Conservation (phyloP, 2,329 filamentous ascomycete species). For the Cladorrhinum sp. region DNA sequence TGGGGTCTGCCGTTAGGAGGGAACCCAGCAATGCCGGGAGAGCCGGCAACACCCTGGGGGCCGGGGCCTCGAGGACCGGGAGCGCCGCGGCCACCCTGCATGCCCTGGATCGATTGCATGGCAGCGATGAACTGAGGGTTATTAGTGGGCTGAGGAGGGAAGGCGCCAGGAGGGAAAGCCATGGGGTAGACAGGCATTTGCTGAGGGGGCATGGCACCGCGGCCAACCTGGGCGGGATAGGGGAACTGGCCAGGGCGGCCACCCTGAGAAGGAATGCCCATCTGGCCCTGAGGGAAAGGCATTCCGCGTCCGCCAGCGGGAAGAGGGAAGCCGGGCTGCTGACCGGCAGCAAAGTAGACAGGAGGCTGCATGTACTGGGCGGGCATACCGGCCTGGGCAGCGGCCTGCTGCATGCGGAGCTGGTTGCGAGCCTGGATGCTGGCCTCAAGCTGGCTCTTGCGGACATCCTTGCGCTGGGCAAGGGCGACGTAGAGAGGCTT, state of each 20-base stretch:
- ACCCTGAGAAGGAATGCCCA: conserved; percentile 68
- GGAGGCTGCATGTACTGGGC: conserved; percentile 84
- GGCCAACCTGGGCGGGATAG: conserved; percentile 80
- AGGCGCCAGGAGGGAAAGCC: conserved; percentile 74
- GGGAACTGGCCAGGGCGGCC: conserved; percentile 86
- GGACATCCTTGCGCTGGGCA: conserved; percentile 98
- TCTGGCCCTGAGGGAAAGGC: conserved; percentile 62
- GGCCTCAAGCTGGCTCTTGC: conserved; percentile 98
- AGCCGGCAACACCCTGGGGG: conserved; percentile 48
- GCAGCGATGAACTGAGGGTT: conserved; percentile 78
- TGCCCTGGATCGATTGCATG: conserved; percentile 70
- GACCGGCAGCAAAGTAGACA: conserved; percentile 87
- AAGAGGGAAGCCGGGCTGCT: conserved; percentile 69
- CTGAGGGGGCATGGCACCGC: conserved; percentile 79
- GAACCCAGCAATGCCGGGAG: conserved; percentile 54
- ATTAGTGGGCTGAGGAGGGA: conserved; percentile 73
- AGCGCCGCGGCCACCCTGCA: conserved; percentile 50
- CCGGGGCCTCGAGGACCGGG: conserved; percentile 65
- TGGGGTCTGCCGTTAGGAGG: conserved; percentile 53
- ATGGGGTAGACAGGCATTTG: conserved; percentile 86
- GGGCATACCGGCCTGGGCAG: conserved; percentile 83
- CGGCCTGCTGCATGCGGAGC: conserved; percentile 95
- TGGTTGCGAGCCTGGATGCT: conserved; percentile 99
- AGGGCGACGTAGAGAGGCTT: conserved; percentile 98
- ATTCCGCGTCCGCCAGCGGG: conserved; percentile 61